Percentiles rank a stretch among this genome's conserved stretches.
These are phyloP conservation scores for Pythium brachiatum DNA, from an alignment of 352 stramenopile species.

Conservation along the genomic window DNA sequence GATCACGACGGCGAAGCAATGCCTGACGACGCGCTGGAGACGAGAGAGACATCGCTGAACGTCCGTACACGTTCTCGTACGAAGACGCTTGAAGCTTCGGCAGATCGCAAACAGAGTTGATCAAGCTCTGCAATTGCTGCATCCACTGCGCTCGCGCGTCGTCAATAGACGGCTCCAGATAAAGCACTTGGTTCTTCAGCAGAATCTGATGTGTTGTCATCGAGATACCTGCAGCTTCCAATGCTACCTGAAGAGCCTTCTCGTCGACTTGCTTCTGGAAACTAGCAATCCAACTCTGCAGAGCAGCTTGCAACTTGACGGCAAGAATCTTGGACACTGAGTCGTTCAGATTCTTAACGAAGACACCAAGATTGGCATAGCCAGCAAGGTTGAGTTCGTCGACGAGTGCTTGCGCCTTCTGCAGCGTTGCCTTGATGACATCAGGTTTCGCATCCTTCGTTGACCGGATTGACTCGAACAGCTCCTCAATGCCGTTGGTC, in stretches of 20 bases:
- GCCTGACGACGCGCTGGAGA: constrained; percentile 63
- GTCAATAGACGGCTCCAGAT: constrained; percentile 93
- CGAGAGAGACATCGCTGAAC: constrained; percentile 52
- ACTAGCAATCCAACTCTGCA: constrained; percentile 67
- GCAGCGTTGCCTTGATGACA: constrained; percentile 60
- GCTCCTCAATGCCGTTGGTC: constrained; percentile 90
- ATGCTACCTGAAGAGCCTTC: constrained; percentile 44
- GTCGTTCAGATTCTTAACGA: constrained; percentile 90
- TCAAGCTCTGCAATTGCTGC: constrained; percentile 89
- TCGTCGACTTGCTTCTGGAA: constrained; percentile 66
- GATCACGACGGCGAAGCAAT: constrained; percentile 46
- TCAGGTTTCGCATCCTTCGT: constrained; percentile 53
- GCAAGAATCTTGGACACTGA: constrained; percentile 85
- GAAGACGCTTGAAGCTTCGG: constrained; percentile 86
- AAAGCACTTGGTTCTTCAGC: constrained; percentile 97
- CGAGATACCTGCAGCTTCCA: constrained; percentile 44
- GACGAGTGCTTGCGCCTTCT: constrained; percentile 90
- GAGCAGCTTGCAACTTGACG: constrained; percentile 62
- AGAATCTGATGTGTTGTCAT: constrained; percentile 90
- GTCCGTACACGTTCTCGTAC: constrained; percentile 86
- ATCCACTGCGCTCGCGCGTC: constrained; percentile 89
- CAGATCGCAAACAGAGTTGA: constrained; percentile 94
- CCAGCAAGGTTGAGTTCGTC: constrained; percentile 95
- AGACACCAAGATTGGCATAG: constrained; percentile 91
- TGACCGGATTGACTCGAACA: constrained; percentile 76